Percentiles rank a stretch among this genome's conserved stretches.
Evolutionary conservation across 345 rosid genomes (phyloP).

Genomic region (Combretum micranthum): DNA sequence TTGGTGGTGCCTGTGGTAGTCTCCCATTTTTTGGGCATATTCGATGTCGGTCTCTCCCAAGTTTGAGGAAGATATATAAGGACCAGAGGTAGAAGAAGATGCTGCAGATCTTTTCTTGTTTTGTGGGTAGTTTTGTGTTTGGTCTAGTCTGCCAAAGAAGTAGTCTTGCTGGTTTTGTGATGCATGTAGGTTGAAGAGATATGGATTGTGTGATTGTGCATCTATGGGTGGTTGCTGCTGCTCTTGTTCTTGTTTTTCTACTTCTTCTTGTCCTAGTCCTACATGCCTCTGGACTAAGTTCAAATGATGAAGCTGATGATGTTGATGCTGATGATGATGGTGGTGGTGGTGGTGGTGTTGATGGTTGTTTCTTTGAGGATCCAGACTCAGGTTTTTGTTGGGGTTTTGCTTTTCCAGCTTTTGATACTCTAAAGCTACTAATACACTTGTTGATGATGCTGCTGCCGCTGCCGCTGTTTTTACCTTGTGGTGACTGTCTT

Average conservation of each 20-base stretch:
- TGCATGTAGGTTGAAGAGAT: conserved; percentile 5
- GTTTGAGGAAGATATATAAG: conserved; percentile 20
- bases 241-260: conserved; percentile 9
- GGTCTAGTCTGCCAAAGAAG: conserved; percentile 25
- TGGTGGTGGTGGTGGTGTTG: conserved; percentile 8
- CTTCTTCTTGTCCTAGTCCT: conserved; percentile 15
- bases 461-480: conserved; percentile 20
- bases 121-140: conserved; percentile 18
- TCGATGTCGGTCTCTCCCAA: conserved; percentile 25
- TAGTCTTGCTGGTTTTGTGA: conserved; percentile 19
- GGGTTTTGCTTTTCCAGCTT: conserved; percentile 45
- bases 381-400: conserved; percentile 40
- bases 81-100: conserved; percentile 10
- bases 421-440: conserved; percentile 12
- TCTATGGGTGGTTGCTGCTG: conserved; percentile 13
- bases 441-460: conserved; percentile 27
- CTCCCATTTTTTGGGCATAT: conserved; percentile 51
- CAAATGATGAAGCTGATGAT: conserved; percentile 7
- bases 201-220: conserved; percentile 5
- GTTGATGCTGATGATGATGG: conserved; percentile 5
- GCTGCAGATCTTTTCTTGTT: conserved; percentile 36
- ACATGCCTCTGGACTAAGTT: conserved; percentile 15
- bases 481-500: too few relatives aligned
- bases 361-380: conserved; percentile 44
- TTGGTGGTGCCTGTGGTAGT: conserved; percentile 18